phyloP scores from a whole-genome alignment of 2,329 filamentous ascomycete genomes.

The Hypoxylon sp. region DNA sequence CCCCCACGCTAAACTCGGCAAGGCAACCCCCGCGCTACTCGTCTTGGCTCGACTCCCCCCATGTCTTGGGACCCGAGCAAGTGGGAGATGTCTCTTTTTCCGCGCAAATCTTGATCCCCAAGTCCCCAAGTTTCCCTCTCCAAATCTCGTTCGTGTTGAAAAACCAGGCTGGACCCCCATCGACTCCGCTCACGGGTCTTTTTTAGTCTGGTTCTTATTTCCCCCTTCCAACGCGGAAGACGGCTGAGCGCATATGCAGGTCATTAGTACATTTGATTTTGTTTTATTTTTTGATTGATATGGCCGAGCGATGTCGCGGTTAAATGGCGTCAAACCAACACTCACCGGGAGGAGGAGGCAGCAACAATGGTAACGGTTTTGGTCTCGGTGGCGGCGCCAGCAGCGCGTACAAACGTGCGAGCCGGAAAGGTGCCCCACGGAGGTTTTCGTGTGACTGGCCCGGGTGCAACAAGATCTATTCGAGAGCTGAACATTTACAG shows the following conservation, averaged over 20 bases:
- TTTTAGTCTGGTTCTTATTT: conserved; percentile 24
- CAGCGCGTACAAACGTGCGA: conserved; percentile 58
- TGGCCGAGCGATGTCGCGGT: conserved; percentile 41
- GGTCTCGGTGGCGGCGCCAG: conserved; percentile 12
- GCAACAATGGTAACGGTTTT: not conserved
- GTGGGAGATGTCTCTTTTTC: conserved; percentile 35
- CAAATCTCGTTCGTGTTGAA: no score
- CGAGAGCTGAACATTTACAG: conserved; percentile 81
- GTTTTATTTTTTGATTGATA: conserved; percentile 16
- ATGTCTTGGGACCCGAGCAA: conserved; percentile 31
- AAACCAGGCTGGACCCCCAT: conserved; percentile 42
- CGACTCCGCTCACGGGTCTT: conserved; percentile 32
- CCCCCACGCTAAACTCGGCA: conserved; percentile 41
- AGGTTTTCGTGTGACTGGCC: conserved; percentile 72
- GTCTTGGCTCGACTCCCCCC: conserved; percentile 28
- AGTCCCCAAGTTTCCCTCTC: not conserved
- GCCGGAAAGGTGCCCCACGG: conserved; percentile 59
- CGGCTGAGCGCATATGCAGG: conserved; percentile 40
- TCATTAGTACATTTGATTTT: conserved; percentile 11
- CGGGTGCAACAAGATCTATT: conserved; percentile 82
- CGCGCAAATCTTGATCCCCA: conserved; percentile 19
- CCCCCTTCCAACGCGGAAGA: conserved; percentile 18
- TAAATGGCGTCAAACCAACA: conserved; percentile 49
- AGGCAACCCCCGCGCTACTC: conserved; percentile 35
- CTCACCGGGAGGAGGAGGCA: conserved; percentile 42